phyloP scores from a whole-genome alignment of 1,284 basidiomycete species.

The Schizophyllum amplum region DNA sequence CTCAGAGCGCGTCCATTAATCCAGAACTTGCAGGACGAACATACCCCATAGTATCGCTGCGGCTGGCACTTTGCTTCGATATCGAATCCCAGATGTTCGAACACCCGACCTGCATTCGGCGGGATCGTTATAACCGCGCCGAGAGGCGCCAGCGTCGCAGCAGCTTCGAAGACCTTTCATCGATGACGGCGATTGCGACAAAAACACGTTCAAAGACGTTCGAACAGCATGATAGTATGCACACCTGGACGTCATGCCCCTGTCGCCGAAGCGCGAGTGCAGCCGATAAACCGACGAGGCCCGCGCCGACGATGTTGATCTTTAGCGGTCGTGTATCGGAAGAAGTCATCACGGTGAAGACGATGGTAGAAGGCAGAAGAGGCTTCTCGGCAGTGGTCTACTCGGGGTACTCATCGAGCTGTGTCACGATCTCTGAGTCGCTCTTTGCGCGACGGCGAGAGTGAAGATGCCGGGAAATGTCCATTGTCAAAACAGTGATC shows the following conservation, averaged over 20 bases:
- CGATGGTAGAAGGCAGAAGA: neutral
- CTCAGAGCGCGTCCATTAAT: neutral
- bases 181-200: neutral
- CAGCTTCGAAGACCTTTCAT: conserved; percentile 11
- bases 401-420: no score
- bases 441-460: no score
- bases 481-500: no score
- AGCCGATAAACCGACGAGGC: conserved; percentile 10
- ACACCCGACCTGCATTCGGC: conserved; percentile 7
- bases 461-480: no score
- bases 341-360: neutral
- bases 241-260: conserved; percentile 9
- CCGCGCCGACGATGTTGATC: conserved; percentile 9
- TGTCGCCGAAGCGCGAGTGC: conserved; percentile 6
- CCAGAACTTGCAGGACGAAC: no score
- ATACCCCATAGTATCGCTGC: conserved; percentile 5
- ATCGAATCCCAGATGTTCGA: conserved; percentile 7
- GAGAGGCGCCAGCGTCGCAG: conserved; percentile 8
- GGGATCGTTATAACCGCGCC: conserved; percentile 10
- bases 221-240: no score
- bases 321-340: neutral
- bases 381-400: no score
- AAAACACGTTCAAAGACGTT: no score
- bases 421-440: no score
- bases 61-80: conserved; percentile 3